A percentile compares a stretch with the other conserved stretches of the same genome.
phyloP scores from a whole-genome alignment of 2,329 filamentous ascomycete species.

The Thermochaetoides dissita region DNA sequence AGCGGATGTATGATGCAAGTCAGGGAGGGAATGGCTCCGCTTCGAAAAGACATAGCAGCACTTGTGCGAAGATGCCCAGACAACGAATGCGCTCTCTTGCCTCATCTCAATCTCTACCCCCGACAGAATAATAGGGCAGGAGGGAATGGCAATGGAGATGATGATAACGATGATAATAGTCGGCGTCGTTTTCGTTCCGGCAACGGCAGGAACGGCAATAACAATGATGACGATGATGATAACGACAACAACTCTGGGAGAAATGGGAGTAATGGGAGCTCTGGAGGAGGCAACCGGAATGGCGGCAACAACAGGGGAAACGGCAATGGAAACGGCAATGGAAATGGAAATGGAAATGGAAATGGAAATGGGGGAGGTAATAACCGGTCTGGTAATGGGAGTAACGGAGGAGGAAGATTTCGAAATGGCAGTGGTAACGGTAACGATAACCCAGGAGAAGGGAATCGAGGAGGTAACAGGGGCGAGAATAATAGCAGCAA shows the following conservation, averaged over 20 bases:
- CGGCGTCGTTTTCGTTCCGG: neutral
- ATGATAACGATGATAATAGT: constrained; percentile 2
- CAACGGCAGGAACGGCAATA: neutral
- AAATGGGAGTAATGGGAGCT: neutral
- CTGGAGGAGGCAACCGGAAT: constrained; percentile 2
- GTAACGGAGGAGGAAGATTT: neutral
- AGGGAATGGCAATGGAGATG: constrained; percentile 2
- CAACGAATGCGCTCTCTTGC: too few species aligned
- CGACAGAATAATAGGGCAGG: neutral
- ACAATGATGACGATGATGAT: constrained; percentile 1
- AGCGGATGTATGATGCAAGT: too few species aligned
- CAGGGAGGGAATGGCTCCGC: too few species aligned
- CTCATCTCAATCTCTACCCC: neutral
- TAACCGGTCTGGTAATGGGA: neutral
- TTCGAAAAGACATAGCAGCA: too few species aligned
- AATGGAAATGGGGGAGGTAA: neutral
- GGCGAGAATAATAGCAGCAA: constrained; percentile 1
- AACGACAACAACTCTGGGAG: constrained; percentile 2
- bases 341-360: neutral
- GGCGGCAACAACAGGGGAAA: constrained; percentile 2
- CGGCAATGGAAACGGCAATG: constrained; percentile 1
- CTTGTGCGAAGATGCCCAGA: too few species aligned
- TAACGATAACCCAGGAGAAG: neutral
- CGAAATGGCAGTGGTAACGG: neutral
- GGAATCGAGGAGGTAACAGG: neutral